Evolutionary conservation across 139 green algal species (phyloP), one percentile per base, ranked within the genome.

Genomic region (Ulvella scutata): DNA sequence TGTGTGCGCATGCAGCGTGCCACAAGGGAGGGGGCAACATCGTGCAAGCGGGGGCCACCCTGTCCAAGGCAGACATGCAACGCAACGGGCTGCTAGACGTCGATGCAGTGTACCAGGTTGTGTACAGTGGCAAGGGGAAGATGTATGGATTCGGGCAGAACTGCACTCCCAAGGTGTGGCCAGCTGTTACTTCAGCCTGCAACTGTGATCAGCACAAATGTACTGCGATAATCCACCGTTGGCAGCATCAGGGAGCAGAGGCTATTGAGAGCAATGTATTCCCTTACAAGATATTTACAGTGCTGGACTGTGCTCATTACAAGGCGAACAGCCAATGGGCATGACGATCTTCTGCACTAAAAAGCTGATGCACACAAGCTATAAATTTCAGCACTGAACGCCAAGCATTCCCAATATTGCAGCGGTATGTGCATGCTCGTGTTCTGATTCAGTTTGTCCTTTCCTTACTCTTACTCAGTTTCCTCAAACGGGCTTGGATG

Each of bases 141-240:
- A 95, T 95, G 90, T 89, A 89, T 4, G 90, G 90, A 29, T 96
- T 87, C 76, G 90, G 90, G 2, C 76, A 82, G 35, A 76, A 88
- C 2, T 96, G 90, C 75, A 76, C 87, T 4, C 90, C 90, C 4
- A 83, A 81, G 84, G 87, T 92, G 76, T 31, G 28, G 17, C 34
- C 31, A 28, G 4, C 6, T 13, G 60, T 72, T n/a, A 37, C 43
- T 17, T 20, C 43, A 60, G 43, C 43, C 20, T 60, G 43, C 17
- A 60, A 28, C 74, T 23, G 0, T 20, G 67, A 37, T 29, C 61
- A 43, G 61, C 9, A 20, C 20, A 35, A 21, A 21, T 9, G 61
- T 21, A 26, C 17, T 35, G 3, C 3, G 29, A 35, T 20, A 59
- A 35, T 26, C 40, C 72, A 76, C 4, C 17, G 40, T 29, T 20